Base-by-base conservation (phyloP, 129 eudicot species). In the Gnaphalium uliginosum region DNA sequence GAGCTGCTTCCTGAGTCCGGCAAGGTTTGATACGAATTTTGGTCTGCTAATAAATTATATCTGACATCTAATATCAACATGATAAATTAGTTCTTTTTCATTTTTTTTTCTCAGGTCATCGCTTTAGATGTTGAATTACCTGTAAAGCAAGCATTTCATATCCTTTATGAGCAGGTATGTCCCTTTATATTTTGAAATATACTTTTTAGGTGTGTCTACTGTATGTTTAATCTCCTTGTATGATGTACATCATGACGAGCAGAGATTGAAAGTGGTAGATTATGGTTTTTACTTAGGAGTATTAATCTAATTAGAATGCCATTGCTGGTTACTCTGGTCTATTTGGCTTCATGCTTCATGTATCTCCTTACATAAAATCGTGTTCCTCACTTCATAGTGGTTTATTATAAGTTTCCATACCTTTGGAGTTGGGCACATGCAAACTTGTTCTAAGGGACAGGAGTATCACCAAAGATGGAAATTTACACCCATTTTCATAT, bases 1-100 rank as follows among this genome's bases (percentile, higher is more conserved):
- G 98, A 92, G 82, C 70, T 92, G 82, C 96, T 92, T 78, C 98
- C 96, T 1, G 96, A 87, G 72, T 92, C 98, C 69, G 96, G 98
- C 82, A 92, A 92, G 98, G 98, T 89, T 35, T 63, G 76, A 65
- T 73, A 65, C 77, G 65, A 66, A 64, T 71, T 48, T 33, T 17
- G 66, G 26, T n/a, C 41, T 37, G 29, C 27, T 64, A 32, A 48
- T 13, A 8, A 57, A 33, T 3, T 80, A 19, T 71, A 48, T 32
- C 51, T 26, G 24, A 54, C 10, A n/a, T 54, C 54, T 74, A 24
- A 13, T 56, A 25, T 21, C 27, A 53, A 48, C 37, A 53, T 73
- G 57, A 51, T 30, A 21, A 14, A 22, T 33, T 9, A 11, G 59
- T 53, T 78, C 37, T 27, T 48, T 78, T 62, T 59, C 24, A n/a